Percentiles rank a stretch among this genome's conserved stretches.
These are phyloP conservation scores for Globisporangium echinulatum DNA, from an alignment of 352 stramenopile genomes.

Conservation along the genomic window DNA sequence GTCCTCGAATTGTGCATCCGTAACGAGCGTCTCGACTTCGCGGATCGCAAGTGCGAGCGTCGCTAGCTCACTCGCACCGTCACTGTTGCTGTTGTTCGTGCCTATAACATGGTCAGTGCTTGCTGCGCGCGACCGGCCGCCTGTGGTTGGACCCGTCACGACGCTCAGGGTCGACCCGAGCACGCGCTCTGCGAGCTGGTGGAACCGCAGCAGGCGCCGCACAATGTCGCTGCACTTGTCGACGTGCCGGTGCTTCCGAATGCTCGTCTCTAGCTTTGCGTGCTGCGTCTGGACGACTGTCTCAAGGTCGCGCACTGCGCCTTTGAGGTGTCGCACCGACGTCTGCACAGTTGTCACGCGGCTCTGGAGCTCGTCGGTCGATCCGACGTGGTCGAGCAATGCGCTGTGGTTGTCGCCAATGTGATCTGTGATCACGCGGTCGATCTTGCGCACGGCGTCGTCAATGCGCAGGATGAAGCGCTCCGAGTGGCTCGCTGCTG, in stretches of 20 bases:
- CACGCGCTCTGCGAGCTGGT: constrained; percentile 59
- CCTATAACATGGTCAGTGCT: constrained; percentile 4
- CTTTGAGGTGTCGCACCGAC: constrained; percentile 61
- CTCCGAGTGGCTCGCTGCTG: constrained; percentile 48
- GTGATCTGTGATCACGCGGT: constrained; percentile 73
- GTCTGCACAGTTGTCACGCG: constrained; percentile 51
- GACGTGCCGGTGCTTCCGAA: constrained; percentile 75
- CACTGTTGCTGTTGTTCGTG: neutral
- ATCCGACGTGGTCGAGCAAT: constrained; percentile 67
- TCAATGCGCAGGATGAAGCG: constrained; percentile 69
- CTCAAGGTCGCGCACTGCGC: constrained; percentile 57
- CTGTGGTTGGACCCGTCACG: constrained; percentile 4
- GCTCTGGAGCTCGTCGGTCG: constrained; percentile 63
- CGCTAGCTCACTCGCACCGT: constrained; percentile 27
- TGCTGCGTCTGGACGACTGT: constrained; percentile 47
- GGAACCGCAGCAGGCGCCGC: constrained; percentile 64
- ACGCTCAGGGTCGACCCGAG: constrained; percentile 32
- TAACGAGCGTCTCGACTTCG: constrained; percentile 55
- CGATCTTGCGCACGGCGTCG: constrained; percentile 58
- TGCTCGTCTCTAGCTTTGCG: constrained; percentile 41
- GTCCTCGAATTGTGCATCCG: constrained; percentile 54
- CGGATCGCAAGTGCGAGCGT: constrained; percentile 62
- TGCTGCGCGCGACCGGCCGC: neutral
- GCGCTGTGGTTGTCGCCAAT: constrained; percentile 68
- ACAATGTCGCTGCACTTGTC: constrained; percentile 72